phyloP scores from a whole-genome alignment of 306 rosid genomes.

The Citrullus amarus region DNA sequence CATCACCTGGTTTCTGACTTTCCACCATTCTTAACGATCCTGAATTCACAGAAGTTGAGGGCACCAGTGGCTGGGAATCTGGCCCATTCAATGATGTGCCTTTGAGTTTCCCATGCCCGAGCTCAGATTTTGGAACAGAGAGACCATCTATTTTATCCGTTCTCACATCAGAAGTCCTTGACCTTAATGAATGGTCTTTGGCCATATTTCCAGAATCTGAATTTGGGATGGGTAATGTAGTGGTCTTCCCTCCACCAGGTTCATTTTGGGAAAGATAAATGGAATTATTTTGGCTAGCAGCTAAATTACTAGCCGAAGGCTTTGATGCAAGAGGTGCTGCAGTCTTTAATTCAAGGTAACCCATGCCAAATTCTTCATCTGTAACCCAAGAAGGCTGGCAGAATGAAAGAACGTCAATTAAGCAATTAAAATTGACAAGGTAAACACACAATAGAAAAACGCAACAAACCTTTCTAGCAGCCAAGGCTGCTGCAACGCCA shows the following conservation, averaged over 20 bases:
- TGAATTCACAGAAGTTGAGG: slow-evolving; percentile 34
- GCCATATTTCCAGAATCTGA: slow-evolving; percentile 38
- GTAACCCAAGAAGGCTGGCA: slow-evolving; percentile 95
- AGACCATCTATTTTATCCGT: slow-evolving; percentile 44
- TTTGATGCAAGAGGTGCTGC: slow-evolving; percentile 49
- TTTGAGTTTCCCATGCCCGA: slow-evolving; percentile 54
- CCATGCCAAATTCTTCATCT: slow-evolving; percentile 95
- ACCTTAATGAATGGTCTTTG: slow-evolving; percentile 47
- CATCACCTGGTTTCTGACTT: slow-evolving; percentile 59
- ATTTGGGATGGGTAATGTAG: slow-evolving; percentile 19
- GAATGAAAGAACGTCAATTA: not conserved
- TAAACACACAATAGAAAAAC: slow-evolving; percentile 10
- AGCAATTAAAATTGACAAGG: not conserved
- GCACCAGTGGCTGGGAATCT: slow-evolving; percentile 50
- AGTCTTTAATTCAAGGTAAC: slow-evolving; percentile 69
- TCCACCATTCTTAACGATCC: slow-evolving; percentile 57
- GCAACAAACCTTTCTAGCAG: slow-evolving; percentile 75
- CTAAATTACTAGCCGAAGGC: slow-evolving; percentile 45
- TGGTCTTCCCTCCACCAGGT: slow-evolving; percentile 43
- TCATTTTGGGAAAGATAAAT: slow-evolving; percentile 47
- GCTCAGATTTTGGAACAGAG: slow-evolving; percentile 43
- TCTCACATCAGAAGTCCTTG: slow-evolving; percentile 49
- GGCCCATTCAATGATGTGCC: slow-evolving; percentile 49
- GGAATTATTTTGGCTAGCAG: slow-evolving; percentile 37
- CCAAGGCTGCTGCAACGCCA: slow-evolving; percentile 91